phyloP scores from a whole-genome alignment of 2,329 filamentous ascomycete species.

The Sodiomyces alkalinus region DNA sequence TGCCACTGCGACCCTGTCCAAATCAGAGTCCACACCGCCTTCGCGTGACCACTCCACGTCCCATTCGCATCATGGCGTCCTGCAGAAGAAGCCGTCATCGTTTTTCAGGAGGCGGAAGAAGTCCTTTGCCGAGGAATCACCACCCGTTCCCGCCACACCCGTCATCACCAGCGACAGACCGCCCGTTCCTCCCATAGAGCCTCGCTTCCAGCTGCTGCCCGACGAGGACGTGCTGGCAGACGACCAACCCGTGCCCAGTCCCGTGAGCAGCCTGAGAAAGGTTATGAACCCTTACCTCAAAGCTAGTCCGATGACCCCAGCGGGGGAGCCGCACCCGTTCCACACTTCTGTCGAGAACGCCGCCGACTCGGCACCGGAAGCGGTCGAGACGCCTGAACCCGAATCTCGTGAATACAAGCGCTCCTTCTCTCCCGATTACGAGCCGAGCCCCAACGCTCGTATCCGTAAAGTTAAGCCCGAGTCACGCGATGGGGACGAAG shows the following conservation, averaged over 20 bases:
- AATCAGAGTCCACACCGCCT: slow-evolving; percentile 30
- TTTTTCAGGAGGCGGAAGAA: slow-evolving; percentile 93
- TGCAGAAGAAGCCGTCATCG: slow-evolving; percentile 85
- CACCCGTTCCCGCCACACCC: slow-evolving; percentile 38
- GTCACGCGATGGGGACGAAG: slow-evolving; percentile 14
- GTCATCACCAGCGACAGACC: slow-evolving; percentile 20
- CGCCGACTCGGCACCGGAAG: slow-evolving; percentile 3
- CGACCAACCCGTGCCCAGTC: slow-evolving; percentile 33
- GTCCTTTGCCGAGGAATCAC: slow-evolving; percentile 58
- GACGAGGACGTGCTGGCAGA: slow-evolving; percentile 15
- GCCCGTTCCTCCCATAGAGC: slow-evolving; percentile 19
- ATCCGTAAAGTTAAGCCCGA: slow-evolving; percentile 47
- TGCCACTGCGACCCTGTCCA: slow-evolving; percentile 30
- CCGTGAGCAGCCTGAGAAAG: slow-evolving; percentile 66
- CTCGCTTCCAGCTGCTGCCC: slow-evolving; percentile 17
- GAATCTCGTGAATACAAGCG: slow-evolving; percentile 25
- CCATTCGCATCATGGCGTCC: slow-evolving; percentile 29
- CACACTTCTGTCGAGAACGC: slow-evolving; percentile 2
- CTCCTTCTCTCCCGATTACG: slow-evolving; percentile 63
- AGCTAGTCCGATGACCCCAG: slow-evolving; percentile 12
- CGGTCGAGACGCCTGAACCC: slow-evolving; percentile 5
- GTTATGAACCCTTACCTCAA: slow-evolving; percentile 76
- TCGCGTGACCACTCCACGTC: slow-evolving; percentile 30
- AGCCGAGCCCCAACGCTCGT: slow-evolving; percentile 55
- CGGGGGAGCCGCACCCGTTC: slow-evolving; percentile 3